Conservation (phyloP, 352 stramenopile genomes). For the Globisporangium perplexum region DNA sequence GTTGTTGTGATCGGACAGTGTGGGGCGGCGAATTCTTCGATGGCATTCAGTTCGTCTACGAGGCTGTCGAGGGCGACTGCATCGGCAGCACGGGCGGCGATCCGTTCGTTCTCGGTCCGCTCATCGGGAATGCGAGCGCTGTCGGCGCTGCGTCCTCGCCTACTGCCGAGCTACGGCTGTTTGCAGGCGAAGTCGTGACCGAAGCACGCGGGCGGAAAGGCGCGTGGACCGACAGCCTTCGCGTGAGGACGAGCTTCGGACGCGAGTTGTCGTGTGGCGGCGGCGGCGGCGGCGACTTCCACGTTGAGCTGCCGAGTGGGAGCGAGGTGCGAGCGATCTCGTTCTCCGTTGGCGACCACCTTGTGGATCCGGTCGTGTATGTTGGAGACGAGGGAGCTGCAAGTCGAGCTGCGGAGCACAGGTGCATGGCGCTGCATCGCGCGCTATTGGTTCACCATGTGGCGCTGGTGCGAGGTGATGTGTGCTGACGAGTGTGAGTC, state of each 20-base stretch:
- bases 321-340: slow-evolving; percentile 55
- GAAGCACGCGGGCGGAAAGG: slow-evolving; percentile 55
- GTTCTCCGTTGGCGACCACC: slow-evolving; percentile 64
- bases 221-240: slow-evolving; percentile 68
- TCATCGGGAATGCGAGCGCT: slow-evolving; percentile 49
- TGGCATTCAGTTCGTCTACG: slow-evolving; percentile 55
- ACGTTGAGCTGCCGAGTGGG: slow-evolving; percentile 17
- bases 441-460: not conserved
- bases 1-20: slow-evolving; percentile 32
- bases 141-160: slow-evolving; percentile 22
- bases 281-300: slow-evolving; percentile 53
- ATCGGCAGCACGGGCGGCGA: slow-evolving; percentile 6
- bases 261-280: slow-evolving; percentile 49
- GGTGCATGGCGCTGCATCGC: not conserved
- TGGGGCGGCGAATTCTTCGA: slow-evolving; percentile 72
- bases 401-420: not conserved
- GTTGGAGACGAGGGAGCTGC: slow-evolving; percentile 15
- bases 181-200: slow-evolving; percentile 44
- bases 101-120: slow-evolving; percentile 20
- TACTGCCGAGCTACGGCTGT: slow-evolving; percentile 27
- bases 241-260: slow-evolving; percentile 61
- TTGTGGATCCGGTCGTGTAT: slow-evolving; percentile 52
- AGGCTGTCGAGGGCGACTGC: slow-evolving; percentile 18
- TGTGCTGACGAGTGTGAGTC: not conserved
- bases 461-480: not conserved